Percentiles rank a stretch among this genome's conserved stretches.
These are phyloP conservation scores for Phycomyces nitens DNA, from an alignment of 192 early-diverging fungal species.

Conservation along the genomic window DNA sequence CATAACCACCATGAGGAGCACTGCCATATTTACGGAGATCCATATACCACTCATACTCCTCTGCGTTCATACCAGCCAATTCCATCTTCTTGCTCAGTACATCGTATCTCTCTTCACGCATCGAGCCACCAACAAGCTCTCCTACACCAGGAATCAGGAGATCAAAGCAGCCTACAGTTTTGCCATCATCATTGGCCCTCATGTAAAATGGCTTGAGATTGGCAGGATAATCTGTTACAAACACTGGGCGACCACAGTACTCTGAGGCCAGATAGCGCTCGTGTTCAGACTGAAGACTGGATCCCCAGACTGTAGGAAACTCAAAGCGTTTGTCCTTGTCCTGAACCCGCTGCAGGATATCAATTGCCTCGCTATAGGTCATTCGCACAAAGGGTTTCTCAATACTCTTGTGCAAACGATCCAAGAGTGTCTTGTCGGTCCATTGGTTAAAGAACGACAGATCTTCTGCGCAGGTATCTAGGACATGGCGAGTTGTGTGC, in stretches of 20 bases:
- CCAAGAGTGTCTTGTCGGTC: slow-evolving; percentile 48
- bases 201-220: slow-evolving; percentile 88
- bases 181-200: slow-evolving; percentile 53
- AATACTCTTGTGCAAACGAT: slow-evolving; percentile 34
- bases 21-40: slow-evolving; percentile 80
- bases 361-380: slow-evolving; percentile 78
- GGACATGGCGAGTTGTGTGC: slow-evolving; percentile 50
- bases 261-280: slow-evolving; percentile 74
- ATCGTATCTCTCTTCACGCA: slow-evolving; percentile 70
- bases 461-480: slow-evolving; percentile 54
- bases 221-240: slow-evolving; percentile 86
- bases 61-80: slow-evolving; percentile 50
- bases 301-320: slow-evolving; percentile 71
- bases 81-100: slow-evolving; percentile 51
- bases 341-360: slow-evolving; percentile 54
- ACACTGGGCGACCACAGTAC: slow-evolving; percentile 71
- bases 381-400: slow-evolving; percentile 62
- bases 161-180: slow-evolving; percentile 81
- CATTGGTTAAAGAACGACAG: slow-evolving; percentile 57
- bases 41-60: slow-evolving; percentile 82
- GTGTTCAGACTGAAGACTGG: slow-evolving; percentile 77
- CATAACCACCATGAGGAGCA: slow-evolving; percentile 86
- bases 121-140: slow-evolving; percentile 79
- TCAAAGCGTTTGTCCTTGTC: slow-evolving; percentile 44
- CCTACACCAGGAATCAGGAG: slow-evolving; percentile 80